Conservation (phyloP, 2,329 filamentous ascomycete genomes). For the Cladophialophora yegresii region DNA sequence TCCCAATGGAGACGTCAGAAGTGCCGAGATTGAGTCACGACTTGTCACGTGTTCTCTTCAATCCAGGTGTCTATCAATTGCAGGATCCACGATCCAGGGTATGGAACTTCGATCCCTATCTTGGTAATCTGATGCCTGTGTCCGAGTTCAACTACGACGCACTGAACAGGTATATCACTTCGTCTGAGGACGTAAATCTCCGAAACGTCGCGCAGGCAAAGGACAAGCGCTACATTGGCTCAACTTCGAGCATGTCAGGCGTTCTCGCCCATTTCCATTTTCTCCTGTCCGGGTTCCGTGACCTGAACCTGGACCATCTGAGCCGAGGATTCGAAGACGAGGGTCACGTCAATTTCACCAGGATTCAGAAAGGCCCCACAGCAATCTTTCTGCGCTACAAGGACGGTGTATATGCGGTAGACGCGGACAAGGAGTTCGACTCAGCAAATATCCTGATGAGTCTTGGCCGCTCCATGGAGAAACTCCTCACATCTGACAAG, state of each 20-base stretch:
- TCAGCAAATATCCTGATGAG: slow-evolving; percentile 82
- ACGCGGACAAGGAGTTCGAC: slow-evolving; percentile 92
- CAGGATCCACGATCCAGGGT: slow-evolving; percentile 85
- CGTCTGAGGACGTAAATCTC: slow-evolving; percentile 76
- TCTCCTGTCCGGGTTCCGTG: slow-evolving; percentile 80
- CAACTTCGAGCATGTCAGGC: slow-evolving; percentile 93
- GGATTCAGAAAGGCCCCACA: slow-evolving; percentile 69
- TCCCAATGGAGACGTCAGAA: slow-evolving; percentile 31
- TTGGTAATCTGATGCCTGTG: slow-evolving; percentile 90
- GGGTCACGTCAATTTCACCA: slow-evolving; percentile 65
- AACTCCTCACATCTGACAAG: slow-evolving; percentile 80
- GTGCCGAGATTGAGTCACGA: slow-evolving; percentile 47
- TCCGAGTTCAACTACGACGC: slow-evolving; percentile 89
- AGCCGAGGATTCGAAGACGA: slow-evolving; percentile 67
- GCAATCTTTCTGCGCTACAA: slow-evolving; percentile 81
- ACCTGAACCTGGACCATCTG: slow-evolving; percentile 65
- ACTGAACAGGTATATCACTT: slow-evolving; percentile 84
- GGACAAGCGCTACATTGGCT: slow-evolving; percentile 82
- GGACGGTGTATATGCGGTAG: slow-evolving; percentile 87
- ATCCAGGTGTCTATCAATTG: slow-evolving; percentile 85
- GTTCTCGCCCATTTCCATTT: slow-evolving; percentile 90
- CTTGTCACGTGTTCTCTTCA: slow-evolving; percentile 90
- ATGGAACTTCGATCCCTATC: slow-evolving; percentile 95
- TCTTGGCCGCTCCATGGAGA: slow-evolving; percentile 95
- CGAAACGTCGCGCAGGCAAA: slow-evolving; percentile 67